Percentiles rank a stretch among this genome's conserved stretches.
Evolutionary conservation across 2,329 filamentous ascomycete genomes (phyloP).

Genomic region (Fusarium sp.): DNA sequence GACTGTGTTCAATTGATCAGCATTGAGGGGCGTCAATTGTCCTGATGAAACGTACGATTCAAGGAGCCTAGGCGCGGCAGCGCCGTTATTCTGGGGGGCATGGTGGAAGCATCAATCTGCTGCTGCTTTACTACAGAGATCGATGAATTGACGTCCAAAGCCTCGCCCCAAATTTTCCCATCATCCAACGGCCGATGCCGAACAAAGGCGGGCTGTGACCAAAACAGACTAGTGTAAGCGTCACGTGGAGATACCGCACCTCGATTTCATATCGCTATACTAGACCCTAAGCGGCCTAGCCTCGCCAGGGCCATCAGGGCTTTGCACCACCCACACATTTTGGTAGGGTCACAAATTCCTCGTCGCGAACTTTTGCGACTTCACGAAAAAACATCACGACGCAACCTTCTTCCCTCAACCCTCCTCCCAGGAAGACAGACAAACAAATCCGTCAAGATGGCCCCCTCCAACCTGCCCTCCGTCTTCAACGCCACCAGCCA

Average conservation of each 20-base stretch:
- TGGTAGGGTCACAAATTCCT: slow-evolving; percentile 47
- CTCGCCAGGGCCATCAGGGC: slow-evolving; percentile 49
- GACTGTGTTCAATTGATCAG: slow-evolving; percentile 57
- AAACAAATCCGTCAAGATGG: slow-evolving; percentile 78
- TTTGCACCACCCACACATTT: slow-evolving; percentile 55
- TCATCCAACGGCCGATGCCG: slow-evolving; percentile 27
- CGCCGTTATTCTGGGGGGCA: slow-evolving; percentile 75
- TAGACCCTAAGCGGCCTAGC: slow-evolving; percentile 45
- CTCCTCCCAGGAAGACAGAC: slow-evolving; percentile 1
- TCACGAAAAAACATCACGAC: slow-evolving; percentile 43
- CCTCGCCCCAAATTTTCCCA: slow-evolving; percentile 52
- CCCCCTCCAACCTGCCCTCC: slow-evolving; percentile 91
- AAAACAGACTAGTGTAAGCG: slow-evolving; percentile 17
- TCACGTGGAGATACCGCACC: slow-evolving; percentile 49
- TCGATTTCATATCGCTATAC: background rate
- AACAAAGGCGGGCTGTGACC: background rate
- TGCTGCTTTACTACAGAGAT: slow-evolving; percentile 36
- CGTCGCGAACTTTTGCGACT: slow-evolving; percentile 56
- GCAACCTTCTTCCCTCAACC: slow-evolving; percentile 38
- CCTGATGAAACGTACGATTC: slow-evolving; percentile 62
- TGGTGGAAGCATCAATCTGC: slow-evolving; percentile 55
- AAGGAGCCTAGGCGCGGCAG: slow-evolving; percentile 70
- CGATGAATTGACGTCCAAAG: slow-evolving; percentile 36
- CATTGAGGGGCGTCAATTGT: slow-evolving; percentile 14
- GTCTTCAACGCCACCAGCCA: slow-evolving; percentile 96